Base-by-base conservation (phyloP, 106 monocot genomes). In the Vanilla planifolia region DNA sequence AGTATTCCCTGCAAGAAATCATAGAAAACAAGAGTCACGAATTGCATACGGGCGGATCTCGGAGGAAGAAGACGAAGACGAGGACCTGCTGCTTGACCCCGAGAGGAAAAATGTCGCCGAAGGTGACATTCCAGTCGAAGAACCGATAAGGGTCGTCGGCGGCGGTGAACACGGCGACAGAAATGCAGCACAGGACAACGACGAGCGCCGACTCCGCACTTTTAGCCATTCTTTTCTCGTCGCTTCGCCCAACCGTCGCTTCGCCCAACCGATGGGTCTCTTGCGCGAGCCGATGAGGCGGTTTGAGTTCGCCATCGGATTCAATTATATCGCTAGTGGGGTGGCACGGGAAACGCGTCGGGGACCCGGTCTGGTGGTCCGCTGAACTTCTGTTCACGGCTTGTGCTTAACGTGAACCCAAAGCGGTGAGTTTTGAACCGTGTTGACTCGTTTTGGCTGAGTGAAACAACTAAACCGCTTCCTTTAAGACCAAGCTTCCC, bases 1-100 rank as follows among this genome's bases (percentile, higher is more conserved):
- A 92, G 51, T 33, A 92, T 92, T 52, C 86, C 87, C 82, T 88
- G 69, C 6, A 53, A 6, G 16, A 47, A 69, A 27, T 16, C 26
- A 23, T 3, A 5, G 8, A 1, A 62, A 27, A 8, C 28, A 47
- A 9, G 4, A 29, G 11, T 46, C 1, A 3, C 17, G 57, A 57
- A 34, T 3, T 10, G 14, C 5, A 30, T 4, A 53, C 10, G 11
- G 9, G 25, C 48, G 4, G 14, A 41, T 25, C 11, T 40, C 15
- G 13, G 4, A 25, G 23, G 22, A 61, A 44, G 22, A 44, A 43
- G 14, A 35, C 17, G 5, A 0, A 24, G 15, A 16, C n/a, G 25
- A 21, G 11, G 17, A 81, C 81, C 76, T 81, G 76, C 32, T 81
- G 81, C 52, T 59, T 72, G 22, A 81, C 71, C 0, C 76, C 81